Base-by-base conservation (phyloP, 257 asterid genomes). In the Nicotiana knightiana region DNA sequence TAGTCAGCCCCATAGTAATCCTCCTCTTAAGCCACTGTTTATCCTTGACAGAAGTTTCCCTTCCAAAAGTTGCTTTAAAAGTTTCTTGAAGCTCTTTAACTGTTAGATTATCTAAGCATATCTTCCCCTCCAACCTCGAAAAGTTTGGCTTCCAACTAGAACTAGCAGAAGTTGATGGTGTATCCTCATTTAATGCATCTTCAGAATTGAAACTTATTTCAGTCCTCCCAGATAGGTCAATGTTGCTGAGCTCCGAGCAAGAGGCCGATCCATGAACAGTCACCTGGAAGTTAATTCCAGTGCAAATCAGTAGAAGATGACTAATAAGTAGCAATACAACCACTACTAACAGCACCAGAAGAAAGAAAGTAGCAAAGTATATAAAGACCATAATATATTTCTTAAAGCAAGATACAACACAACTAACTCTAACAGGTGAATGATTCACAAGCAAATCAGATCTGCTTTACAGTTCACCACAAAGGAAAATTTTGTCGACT, bases 11-110 rank as follows among this genome's bases (percentile, higher is more conserved):
- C 99, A 96, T 96, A 79, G 93, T 84, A 86, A 96, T 88, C 86
- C 99, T 91, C 90, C 98, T 91, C 87, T 92, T 91, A 68, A 96
- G 97, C 99, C 99, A 96, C 80, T 89, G 95, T 83, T 93, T 93
- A 89, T 96, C 97, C 91, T 96, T 96, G 86, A 96, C 99, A 63
- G 92, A 90, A 84, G 98, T 96, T 89, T 91, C 97, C 83, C 98
- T 90, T 83, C 99, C 99, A 89, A 96, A 96, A 61, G 97, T 91
- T 67, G 98, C 98, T 86, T 77, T 92, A 87, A 93, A 96, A 81
- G 95, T 93, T 85, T 96, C 98, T 82, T 94, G 99, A 76, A 96
- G 98, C 84, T 93, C 98, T 85, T 87, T 93, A 82, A 96, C 97
- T 78, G 95, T 83, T 80, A 96, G 90, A 77, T 76, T 86, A 61